Evolutionary conservation across 306 rosid genomes (phyloP), one percentile per base, ranked within the genome.

Genomic region (Cucurbita pepo): DNA sequence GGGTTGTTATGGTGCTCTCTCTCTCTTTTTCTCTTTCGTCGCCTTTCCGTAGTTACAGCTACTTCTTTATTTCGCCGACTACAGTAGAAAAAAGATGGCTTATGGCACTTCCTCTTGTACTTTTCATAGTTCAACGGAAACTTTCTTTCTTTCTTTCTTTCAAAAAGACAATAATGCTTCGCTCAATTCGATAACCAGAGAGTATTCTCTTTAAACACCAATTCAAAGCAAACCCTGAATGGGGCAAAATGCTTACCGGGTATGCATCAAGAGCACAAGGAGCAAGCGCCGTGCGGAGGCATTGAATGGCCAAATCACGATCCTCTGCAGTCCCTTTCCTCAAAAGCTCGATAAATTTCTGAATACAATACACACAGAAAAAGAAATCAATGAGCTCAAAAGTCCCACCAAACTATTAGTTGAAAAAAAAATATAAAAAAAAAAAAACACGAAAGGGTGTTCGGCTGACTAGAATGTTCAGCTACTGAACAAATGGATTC

Each of bases 221-320:
- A 66, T 43, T 11, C 25, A 10, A 79, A 12, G 21, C 73, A 67
- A 44, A 25, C 22, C 41, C 7, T 14, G 56, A 44, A 56, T 19
- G 16, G 40, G 18, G 18, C 5, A n/a, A 5, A 9, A 21, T 48
- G 76, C 9, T 55, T 89, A 95, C 99, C 88, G 99, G 99, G 47
- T 89, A 95, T 22, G 97, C 97, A 77, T 89, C 95, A 52, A 95
- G 99, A 13, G 99, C 99, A 81, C 99, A 91, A 50, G 97, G 97
- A 75, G 99, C 99, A 56, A 95, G 95, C 56, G 93, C 84, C 4
- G 89, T 84, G 77, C 97, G 87, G 77, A 95, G 66, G 76, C 95
- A 95, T 38, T 82, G 83, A 62, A 95, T 88, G 43, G 99, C 99
- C 78, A 88, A 84, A 58, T 89, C 95, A 10, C 97, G 95, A 81